Evolutionary conservation across 2,329 filamentous ascomycete genomes (phyloP), one percentile per base, ranked within the genome.

Genomic region (Pseudogymnoascus sp.): DNA sequence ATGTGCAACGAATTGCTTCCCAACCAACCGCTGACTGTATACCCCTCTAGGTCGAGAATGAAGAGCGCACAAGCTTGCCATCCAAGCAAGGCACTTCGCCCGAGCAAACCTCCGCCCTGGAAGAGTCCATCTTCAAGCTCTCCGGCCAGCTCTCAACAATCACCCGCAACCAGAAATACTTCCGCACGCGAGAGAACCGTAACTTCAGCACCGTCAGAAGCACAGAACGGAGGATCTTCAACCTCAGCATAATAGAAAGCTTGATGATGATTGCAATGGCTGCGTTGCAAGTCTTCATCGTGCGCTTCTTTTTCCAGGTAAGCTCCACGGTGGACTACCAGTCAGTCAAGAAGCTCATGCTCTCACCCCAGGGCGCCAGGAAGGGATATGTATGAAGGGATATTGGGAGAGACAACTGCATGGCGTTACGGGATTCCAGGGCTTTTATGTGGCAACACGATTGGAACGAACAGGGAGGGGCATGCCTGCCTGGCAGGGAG

Each of bases 121-220:
- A 97, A 75, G 93, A 99, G 78, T 93, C 91, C 41, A 89, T 97
- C 71, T 91, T 94, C 81, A 97, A 96, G 80, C 83, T 99, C 64
- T 96, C 92, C 11, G 88, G 91, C 66, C 91, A 96, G 73, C 80
- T 99, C 60, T 96, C 92, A 12, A 97, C 92, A 66, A 94, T 99
- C 73, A 92, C 90, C 42, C 86, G 94, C 72, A 97, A 96, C 80
- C 94, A 99, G 74, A 99, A 99, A 76, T 99, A 99, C 81, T 99
- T 99, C 86, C 90, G 95, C 66, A 99, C 94, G 2, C 87, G 94
- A 68, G 94, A 99, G 82, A 99, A 99, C 83, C 85, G 94, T 66
- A 99, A 99, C 79, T 97, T 99, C 79, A 95, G 91, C 79, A 99
- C 94, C 8, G 94, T 99, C 70, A 84, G 91, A 75, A 97, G 92